Evolutionary conservation across 2,329 filamentous ascomycete genomes (phyloP), one percentile per base, ranked within the genome.

Genomic region (Spiromastix sp.): DNA sequence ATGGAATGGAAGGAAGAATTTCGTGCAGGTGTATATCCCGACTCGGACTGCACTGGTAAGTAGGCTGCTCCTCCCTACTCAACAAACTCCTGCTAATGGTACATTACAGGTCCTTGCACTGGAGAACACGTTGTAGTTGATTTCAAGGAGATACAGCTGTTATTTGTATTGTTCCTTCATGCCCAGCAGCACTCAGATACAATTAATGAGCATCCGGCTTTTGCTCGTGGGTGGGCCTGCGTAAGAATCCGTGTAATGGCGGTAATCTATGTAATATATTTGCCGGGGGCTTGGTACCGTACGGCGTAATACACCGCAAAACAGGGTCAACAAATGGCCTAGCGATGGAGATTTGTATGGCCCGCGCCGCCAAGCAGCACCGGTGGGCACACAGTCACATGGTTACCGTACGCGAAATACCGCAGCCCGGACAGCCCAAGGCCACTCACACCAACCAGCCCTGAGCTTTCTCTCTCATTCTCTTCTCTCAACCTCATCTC

Each of bases 1-100:
- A 42, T 96, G 91, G 91, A 96, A 96, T 55, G 75, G 74, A 10
- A 70, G 91, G 42, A 81, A 74, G 66, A 96, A 96, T 61, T 95
- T 85, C 66, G 76, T 85, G 31, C 91, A 96, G 56, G 74, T 95
- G 35, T 98, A 98, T 56, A 75, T 93, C 41, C 89, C 89, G 11
- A 76, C 76, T 34, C 71, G 89, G 49, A 86, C 81, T 42, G 89
- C 85, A 13, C 66, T 95, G 57, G 87, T 93, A 58, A 64, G 71
- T 66, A 16, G 28, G 10, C 19, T 29, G 7, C 24, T 6, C 4
- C n/a, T n/a, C n/a, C n/a, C n/a, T n/a, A n/a, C n/a, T n/a, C n/a
- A n/a, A n/a, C n/a, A 25, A 8, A 25, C 22, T 34, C 16, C 15
- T 6, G 20, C 13, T 31, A 31, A 12, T n/a, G n/a, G 17, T 26